A percentile compares a stretch with the other conserved stretches of the same genome.
These are phyloP conservation scores for Petunia axillaris DNA, from an alignment of 257 asterid genomes.

Conservation along the genomic window DNA sequence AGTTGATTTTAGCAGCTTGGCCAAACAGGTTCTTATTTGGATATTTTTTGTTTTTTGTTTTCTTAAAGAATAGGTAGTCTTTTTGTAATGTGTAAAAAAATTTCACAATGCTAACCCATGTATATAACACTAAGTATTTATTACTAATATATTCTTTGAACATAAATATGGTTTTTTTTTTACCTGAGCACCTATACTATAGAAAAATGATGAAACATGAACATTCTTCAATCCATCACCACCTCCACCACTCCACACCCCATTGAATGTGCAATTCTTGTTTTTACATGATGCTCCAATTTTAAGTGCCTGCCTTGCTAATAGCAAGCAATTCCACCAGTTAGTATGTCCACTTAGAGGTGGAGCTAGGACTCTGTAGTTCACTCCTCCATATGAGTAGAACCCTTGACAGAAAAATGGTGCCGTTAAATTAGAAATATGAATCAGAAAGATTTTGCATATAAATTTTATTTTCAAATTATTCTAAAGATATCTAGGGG, in stretches of 20 bases:
- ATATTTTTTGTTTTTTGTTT: no score
- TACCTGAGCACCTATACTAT: constrained; percentile 49
- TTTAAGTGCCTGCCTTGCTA: constrained; percentile 32
- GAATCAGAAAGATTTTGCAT: no score
- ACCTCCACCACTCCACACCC: constrained; percentile 69
- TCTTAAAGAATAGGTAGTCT: no score
- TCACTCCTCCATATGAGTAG: constrained; percentile 41
- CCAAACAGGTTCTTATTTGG: no score
- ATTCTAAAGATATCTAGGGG: no score
- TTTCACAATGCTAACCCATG: no score
- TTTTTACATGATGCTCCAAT: constrained; percentile 40
- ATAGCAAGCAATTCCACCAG: constrained; percentile 36
- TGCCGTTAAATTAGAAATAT: no score
- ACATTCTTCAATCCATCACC: constrained; percentile 50
- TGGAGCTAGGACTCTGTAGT: constrained; percentile 45
- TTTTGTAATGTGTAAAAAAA: no score
- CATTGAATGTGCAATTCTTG: constrained; percentile 50
- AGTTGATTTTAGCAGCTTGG: no score
- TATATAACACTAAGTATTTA: no score
- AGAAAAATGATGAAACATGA: constrained; percentile 50
- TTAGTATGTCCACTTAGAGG: constrained; percentile 35
- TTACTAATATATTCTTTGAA: no score
- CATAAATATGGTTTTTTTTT: neutral
- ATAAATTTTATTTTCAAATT: no score
- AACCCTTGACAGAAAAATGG: constrained; percentile 28